A percentile compares a stretch with the other conserved stretches of the same genome.
phyloP scores from a whole-genome alignment of 2,329 filamentous ascomycete genomes.

The Cladosporium sp. region DNA sequence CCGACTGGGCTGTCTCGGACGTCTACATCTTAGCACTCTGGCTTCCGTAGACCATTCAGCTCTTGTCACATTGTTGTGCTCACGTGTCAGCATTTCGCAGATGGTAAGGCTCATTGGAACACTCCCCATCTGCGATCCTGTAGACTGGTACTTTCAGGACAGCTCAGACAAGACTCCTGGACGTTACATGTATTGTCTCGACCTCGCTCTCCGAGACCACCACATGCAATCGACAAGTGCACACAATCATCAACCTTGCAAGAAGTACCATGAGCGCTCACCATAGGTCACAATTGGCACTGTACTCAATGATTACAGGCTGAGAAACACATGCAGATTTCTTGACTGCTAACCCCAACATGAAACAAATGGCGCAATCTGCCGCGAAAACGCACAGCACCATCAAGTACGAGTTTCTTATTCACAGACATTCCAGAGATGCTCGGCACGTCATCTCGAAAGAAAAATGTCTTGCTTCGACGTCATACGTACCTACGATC shows the following conservation, averaged over 20 bases:
- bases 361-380: neutral
- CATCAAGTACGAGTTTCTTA: neutral
- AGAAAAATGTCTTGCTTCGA: neutral
- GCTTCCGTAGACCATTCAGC: neutral
- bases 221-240: neutral
- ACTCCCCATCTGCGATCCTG: too few species aligned
- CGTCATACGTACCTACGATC: neutral
- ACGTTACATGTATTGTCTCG: neutral
- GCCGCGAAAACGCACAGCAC: neutral
- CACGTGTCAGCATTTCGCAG: neutral
- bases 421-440: constrained; percentile 4
- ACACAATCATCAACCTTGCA: neutral
- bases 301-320: too few species aligned
- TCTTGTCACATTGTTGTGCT: neutral
- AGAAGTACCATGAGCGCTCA: neutral
- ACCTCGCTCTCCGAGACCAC: neutral
- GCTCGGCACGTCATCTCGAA: constrained; percentile 6
- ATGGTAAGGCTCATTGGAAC: neutral
- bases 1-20: neutral
- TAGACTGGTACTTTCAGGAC: neutral
- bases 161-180: neutral
- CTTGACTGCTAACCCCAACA: neutral
- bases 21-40: neutral
- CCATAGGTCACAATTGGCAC: neutral
- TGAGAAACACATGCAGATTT: neutral